Evolutionary conservation across 768 basidiomycete species (phyloP), one percentile per base, ranked within the genome.

Genomic region (Boletus sp.): DNA sequence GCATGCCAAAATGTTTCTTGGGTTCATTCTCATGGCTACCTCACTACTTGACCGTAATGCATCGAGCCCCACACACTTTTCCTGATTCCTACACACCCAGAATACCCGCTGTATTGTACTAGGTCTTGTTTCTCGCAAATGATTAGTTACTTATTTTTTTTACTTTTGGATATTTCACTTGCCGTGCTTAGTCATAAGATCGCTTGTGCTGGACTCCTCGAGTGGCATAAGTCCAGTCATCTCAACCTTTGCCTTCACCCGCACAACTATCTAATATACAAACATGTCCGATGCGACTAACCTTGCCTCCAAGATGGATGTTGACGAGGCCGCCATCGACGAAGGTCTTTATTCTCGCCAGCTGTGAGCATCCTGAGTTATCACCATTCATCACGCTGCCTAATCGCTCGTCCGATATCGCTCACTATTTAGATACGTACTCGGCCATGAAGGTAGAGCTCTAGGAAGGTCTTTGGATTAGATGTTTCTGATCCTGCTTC

Each of bases 311-410:
- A 82, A 82, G 62, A 93, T 93, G 90, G 90, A 93, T 60, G 81
- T 92, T 62, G 90, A 93, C 72, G 91, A 92, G 73, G 80, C 87
- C 35, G 82, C 88, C 56, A 94, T 95, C 75, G 93, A 95, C 74
- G 94, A 95, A 76, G 91, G 92, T 49, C 79, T 96, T 47, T 95
- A 96, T 76, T 94, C 92, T 63, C 89, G 93, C 65, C 93, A 95
- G 78, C 77, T 96, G 89, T 93, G 73, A 80, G 92, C 74, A 52
- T 50, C 40, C 41, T 52, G 20, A 63, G 46, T 50, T 47, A 47
- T 63, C 52, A 35, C 63, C 51, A 47, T 40, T 30, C 41, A 66
- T 65, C 58, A 35, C 28, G 12, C 52, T 33, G 14, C 32, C 30
- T 45, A 46, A 73, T 63, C 56, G 28, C 59, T 59, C 30, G 57